Evolutionary conservation across 192 early-diverging fungal genomes (phyloP).

Genomic region (Coemansia interrupta): DNA sequence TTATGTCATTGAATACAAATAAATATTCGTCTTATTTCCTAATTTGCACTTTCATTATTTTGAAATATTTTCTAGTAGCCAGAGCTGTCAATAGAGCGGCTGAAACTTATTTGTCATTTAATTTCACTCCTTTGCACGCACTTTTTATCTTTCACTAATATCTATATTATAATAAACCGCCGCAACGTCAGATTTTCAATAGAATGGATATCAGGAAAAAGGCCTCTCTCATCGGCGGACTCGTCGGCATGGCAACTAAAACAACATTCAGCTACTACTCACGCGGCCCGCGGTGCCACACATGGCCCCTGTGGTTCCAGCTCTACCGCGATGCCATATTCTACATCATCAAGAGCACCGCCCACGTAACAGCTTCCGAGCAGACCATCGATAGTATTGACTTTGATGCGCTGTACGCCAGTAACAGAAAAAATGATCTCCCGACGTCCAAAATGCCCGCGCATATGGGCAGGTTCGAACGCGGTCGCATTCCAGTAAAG

Average conservation of each 20-base stretch:
- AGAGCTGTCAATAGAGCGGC: neutral
- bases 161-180: neutral
- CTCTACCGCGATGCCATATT: constrained; percentile 30
- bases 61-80: neutral
- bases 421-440: constrained; percentile 17
- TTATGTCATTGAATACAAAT: neutral
- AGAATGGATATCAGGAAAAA: constrained; percentile 20
- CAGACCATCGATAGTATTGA: constrained; percentile 40
- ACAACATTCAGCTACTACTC: constrained; percentile 39
- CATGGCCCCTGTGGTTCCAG: constrained; percentile 45
- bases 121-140: too few relatives aligned
- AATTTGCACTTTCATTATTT: neutral
- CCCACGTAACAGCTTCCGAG: constrained; percentile 10
- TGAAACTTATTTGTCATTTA: neutral
- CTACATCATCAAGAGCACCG: constrained; percentile 6
- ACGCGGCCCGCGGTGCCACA: constrained; percentile 31
- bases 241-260: constrained; percentile 14
- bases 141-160: neutral
- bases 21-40: neutral
- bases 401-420: constrained; percentile 19
- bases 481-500: constrained; percentile 9
- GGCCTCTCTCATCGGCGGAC: constrained; percentile 7
- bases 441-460: constrained; percentile 11
- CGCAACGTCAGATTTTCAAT: neutral
- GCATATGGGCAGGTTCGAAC: constrained; percentile 17